A percentile compares a stretch with the other conserved stretches of the same genome.
phyloP scores from a whole-genome alignment of 2,329 filamentous ascomycete species.

The Alternaria viburni region DNA sequence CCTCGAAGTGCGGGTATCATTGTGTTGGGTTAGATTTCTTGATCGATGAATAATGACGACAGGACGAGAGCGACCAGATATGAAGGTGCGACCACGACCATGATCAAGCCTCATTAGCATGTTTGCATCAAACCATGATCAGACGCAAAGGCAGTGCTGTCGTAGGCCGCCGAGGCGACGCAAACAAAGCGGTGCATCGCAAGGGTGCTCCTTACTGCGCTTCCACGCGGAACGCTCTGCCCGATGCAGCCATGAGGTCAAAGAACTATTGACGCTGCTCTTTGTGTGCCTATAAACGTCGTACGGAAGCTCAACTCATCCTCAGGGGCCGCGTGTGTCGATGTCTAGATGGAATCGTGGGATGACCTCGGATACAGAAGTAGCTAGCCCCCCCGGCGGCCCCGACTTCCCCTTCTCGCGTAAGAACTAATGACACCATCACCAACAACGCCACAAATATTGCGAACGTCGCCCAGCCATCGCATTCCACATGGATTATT shows the following conservation, averaged over 20 bases:
- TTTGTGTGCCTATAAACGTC: not conserved
- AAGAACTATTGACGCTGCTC: slow-evolving; percentile 1
- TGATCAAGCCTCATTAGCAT: not conserved
- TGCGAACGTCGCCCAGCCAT: not conserved
- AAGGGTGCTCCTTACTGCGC: slow-evolving; percentile 11
- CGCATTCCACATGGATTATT: not conserved
- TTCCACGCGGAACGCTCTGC: slow-evolving; percentile 8
- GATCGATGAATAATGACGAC: not conserved
- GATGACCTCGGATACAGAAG: not conserved
- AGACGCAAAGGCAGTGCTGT: not conserved
- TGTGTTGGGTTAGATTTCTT: not conserved
- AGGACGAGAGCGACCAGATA: not conserved
- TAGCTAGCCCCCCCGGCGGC: not conserved
- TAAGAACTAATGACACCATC: not conserved
- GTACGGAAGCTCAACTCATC: not conserved
- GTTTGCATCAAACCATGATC: slow-evolving; percentile 5
- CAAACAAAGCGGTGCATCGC: slow-evolving; percentile 20
- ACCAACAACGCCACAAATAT: not conserved
- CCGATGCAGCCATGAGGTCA: slow-evolving; percentile 3
- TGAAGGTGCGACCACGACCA: not conserved
- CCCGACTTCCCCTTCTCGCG: not conserved
- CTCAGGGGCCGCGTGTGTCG: not conserved
- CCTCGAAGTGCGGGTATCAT: slow-evolving; percentile 19
- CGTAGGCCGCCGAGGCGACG: slow-evolving; percentile 7
- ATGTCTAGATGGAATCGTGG: not conserved